Percentiles rank a stretch among this genome's conserved stretches.
phyloP scores from a whole-genome alignment of 108 stramenopile genomes.

The Hondaea fermentalgiana region DNA sequence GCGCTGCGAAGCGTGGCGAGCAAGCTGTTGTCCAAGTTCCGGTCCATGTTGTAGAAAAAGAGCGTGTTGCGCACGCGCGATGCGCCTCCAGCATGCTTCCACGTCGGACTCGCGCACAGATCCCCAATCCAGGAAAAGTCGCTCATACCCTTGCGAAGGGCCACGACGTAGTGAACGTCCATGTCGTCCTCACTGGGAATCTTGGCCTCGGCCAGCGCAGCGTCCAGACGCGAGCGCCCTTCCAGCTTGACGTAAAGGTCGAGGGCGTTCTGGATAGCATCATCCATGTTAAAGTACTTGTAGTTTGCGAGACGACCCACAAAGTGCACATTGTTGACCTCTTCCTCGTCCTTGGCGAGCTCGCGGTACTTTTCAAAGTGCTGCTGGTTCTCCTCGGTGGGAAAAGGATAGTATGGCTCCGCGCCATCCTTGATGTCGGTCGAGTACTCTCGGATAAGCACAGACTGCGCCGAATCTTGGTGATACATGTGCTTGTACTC shows the following conservation, averaged over 20 bases:
- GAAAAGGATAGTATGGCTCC: constrained; percentile 65
- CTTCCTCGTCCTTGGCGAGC: constrained; percentile 50
- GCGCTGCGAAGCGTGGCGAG: background rate
- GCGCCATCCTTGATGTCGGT: background rate
- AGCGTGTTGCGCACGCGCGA: background rate
- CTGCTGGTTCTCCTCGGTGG: constrained; percentile 57
- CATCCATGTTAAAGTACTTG: constrained; percentile 81
- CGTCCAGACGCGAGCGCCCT: background rate
- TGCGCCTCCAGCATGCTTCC: background rate
- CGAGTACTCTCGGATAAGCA: constrained; percentile 27
- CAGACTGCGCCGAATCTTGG: constrained; percentile 51
- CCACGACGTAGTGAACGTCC: background rate
- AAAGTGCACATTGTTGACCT: constrained; percentile 50
- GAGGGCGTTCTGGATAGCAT: constrained; percentile 69
- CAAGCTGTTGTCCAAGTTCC: background rate
- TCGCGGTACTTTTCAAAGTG: constrained; percentile 58
- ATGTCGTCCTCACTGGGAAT: background rate
- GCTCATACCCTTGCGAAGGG: background rate
- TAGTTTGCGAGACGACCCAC: constrained; percentile 75
- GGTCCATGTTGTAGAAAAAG: background rate
- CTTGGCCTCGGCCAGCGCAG: background rate
- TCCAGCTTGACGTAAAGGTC: constrained; percentile 51
- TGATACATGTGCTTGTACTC: constrained; percentile 64
- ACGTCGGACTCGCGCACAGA: background rate
- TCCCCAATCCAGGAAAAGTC: background rate